Evolutionary conservation across 2,329 filamentous ascomycete species (phyloP).

Genomic region (Fusarium aywerte): DNA sequence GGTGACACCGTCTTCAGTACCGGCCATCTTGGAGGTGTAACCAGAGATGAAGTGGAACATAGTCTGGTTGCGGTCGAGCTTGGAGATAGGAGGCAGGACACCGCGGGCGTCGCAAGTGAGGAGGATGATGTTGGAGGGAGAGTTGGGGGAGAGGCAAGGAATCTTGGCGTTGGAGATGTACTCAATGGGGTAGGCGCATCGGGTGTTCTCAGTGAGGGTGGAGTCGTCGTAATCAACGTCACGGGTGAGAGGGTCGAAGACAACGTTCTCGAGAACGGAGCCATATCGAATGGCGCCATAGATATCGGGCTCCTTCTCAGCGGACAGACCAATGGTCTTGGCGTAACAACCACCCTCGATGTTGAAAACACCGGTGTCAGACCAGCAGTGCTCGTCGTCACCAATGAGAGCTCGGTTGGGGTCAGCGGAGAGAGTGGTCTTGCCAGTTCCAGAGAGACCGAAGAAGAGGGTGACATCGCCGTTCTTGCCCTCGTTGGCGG

Average conservation of each 20-base stretch:
- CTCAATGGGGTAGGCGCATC: constrained; percentile 98
- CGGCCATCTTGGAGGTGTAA: constrained; percentile 99
- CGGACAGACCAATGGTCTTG: constrained; percentile 97
- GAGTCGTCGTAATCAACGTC: constrained; percentile 94
- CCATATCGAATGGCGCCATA: constrained; percentile 96
- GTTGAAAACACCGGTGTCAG: constrained; percentile 96
- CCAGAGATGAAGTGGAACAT: constrained; percentile 99
- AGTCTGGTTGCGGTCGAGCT: constrained; percentile 92
- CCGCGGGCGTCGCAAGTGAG: constrained; percentile 98
- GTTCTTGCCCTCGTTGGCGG: constrained; percentile 93
- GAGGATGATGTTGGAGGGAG: constrained; percentile 97
- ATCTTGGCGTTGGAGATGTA: constrained; percentile 99
- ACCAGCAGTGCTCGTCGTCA: constrained; percentile 99
- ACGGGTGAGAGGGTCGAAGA: constrained; percentile 91
- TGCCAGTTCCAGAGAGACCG: constrained; percentile 96
- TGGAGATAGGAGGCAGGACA: constrained; percentile 97
- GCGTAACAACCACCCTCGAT: constrained; percentile 99
- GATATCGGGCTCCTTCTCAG: constrained; percentile 99
- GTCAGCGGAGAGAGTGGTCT: constrained; percentile 97
- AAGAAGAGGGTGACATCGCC: constrained; percentile 99
- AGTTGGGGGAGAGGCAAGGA: constrained; percentile 85
- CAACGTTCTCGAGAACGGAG: constrained; percentile 97
- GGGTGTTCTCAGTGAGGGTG: constrained; percentile 97
- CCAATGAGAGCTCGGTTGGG: constrained; percentile 96
- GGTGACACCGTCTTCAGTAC: constrained; percentile 95